These are phyloP conservation scores for Geotrichum citri-aurantii DNA, from an alignment of 1,139 yeast species.

Conservation along the genomic window DNA sequence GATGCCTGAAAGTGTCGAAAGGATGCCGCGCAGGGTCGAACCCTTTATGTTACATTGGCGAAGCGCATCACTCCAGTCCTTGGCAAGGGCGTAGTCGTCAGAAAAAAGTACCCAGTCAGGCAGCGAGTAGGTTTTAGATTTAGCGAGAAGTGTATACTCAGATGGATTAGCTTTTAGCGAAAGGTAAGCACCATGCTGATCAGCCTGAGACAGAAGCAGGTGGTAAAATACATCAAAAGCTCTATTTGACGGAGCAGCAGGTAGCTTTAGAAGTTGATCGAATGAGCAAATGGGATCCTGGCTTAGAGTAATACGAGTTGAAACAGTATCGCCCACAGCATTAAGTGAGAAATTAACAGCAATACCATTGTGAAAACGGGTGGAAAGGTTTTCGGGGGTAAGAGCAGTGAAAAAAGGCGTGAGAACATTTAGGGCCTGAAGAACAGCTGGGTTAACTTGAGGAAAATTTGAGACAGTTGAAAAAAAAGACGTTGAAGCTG, in stretches of 20 bases:
- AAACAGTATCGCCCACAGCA: slow-evolving; percentile 34
- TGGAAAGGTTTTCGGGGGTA: slow-evolving; percentile 36
- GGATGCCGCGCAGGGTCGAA: slow-evolving; percentile 32
- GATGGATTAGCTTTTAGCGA: slow-evolving; percentile 32
- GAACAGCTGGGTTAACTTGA: slow-evolving; percentile 33
- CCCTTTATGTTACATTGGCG: slow-evolving; percentile 35
- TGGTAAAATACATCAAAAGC: slow-evolving; percentile 39
- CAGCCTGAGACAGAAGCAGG: slow-evolving; percentile 33
- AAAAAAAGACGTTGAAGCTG: slow-evolving; percentile 24
- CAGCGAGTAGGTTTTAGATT: slow-evolving; percentile 31
- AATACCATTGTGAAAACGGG: slow-evolving; percentile 36
- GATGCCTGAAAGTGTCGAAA: slow-evolving; percentile 38
- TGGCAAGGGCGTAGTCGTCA: slow-evolving; percentile 38
- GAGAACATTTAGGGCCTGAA: slow-evolving; percentile 36
- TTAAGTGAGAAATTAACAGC: slow-evolving; percentile 32
- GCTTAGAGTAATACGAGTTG: slow-evolving; percentile 33
- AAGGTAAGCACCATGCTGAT: slow-evolving; percentile 30
- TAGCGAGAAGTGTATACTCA: slow-evolving; percentile 33
- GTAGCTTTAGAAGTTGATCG: slow-evolving; percentile 33
- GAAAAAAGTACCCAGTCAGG: slow-evolving; percentile 37
- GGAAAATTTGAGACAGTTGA: slow-evolving; percentile 35
- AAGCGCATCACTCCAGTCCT: slow-evolving; percentile 40
- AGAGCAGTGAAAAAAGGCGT: slow-evolving; percentile 38
- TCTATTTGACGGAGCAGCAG: slow-evolving; percentile 28
- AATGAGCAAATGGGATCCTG: slow-evolving; percentile 31